phyloP scores from a whole-genome alignment of 768 basidiomycete species.

The Floccularia luteovirens region DNA sequence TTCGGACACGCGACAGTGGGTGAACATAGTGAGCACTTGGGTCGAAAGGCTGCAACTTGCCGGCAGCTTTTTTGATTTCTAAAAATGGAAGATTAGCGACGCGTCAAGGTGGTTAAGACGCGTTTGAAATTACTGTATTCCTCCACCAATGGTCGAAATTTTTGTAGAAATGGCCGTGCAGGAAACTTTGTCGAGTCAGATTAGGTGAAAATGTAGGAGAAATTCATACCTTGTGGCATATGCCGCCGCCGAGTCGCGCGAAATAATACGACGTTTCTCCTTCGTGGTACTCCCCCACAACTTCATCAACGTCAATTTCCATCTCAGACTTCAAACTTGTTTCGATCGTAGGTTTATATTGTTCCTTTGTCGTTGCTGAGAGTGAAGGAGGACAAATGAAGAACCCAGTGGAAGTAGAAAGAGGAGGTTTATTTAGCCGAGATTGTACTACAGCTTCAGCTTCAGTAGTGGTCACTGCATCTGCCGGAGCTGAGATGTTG shows the following conservation, averaged over 20 bases:
- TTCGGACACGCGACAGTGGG: constrained; percentile 45
- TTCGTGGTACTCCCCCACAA: constrained; percentile 51
- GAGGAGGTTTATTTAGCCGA: background rate
- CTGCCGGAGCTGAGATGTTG: too few species aligned
- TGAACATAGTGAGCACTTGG: constrained; percentile 54
- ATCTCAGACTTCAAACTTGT: constrained; percentile 22
- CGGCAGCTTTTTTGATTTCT: constrained; percentile 42
- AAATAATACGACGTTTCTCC: constrained; percentile 44
- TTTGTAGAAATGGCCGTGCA: constrained; percentile 25
- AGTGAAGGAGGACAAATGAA: constrained; percentile 32
- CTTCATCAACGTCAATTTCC: constrained; percentile 28
- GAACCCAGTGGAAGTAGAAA: constrained; percentile 9
- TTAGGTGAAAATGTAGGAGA: constrained; percentile 6
- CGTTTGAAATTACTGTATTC: constrained; percentile 41
- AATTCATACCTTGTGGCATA: constrained; percentile 45
- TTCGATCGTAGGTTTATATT: constrained; percentile 30
- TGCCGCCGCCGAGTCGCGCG: constrained; percentile 50
- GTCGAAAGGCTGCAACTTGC: constrained; percentile 45
- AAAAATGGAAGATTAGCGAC: constrained; percentile 3
- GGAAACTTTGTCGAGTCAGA: constrained; percentile 35
- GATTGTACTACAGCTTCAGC: background rate
- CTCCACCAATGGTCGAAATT: constrained; percentile 38
- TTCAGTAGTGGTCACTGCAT: background rate
- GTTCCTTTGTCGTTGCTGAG: constrained; percentile 24
- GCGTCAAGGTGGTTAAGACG: constrained; percentile 5